Evolutionary conservation across 345 rosid genomes (phyloP), one percentile per base, ranked within the genome.

Genomic region (Hibiscus tridactylites): DNA sequence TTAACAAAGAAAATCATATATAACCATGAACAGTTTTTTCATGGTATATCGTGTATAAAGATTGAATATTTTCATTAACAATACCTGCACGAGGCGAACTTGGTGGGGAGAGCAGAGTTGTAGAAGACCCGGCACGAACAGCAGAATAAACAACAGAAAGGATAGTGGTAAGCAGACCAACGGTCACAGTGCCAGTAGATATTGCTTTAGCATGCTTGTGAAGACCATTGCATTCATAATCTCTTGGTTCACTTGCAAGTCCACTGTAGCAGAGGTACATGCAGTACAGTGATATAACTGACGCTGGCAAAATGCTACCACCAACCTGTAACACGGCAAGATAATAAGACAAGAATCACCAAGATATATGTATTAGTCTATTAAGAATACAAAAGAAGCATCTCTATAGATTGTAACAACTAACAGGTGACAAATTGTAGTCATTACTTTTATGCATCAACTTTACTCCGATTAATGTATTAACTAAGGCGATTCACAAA

Each of bases 241-340:
- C 93, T 75, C 99, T 83, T 50, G 99, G 98, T 83, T 96, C 99
- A 77, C 99, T 92, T 21, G 98, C 81, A 77, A 92, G 96, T 53
- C 98, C 99, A 77, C 97, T 87, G 81, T 92, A 92, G 83, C 97
- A 96, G 29, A 96, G 94, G 77, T 96, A 92, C 93, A 89, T 87
- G 87, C 98, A 92, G 79, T 96, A 92, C 65, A 92, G 21, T 24
- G 98, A 91, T 67, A 96, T 80, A 75, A 96, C 91, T 26, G 99
- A 91, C 70, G 99, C 96, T 9, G 99, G 97, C 83, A 96, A 79
- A 83, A 96, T 83, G 82, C 99, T 96, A 62, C 99, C 95, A 69
- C 84, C 84, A 13, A 96, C 91, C 99, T 96, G 88, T 73, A 73
- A 74, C 26, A 46, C 29, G 75, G 44, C 73, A 75, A 73, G 62